Base-by-base conservation (phyloP, 331 rosid genomes). In the Rhamnella rubrinervis region DNA sequence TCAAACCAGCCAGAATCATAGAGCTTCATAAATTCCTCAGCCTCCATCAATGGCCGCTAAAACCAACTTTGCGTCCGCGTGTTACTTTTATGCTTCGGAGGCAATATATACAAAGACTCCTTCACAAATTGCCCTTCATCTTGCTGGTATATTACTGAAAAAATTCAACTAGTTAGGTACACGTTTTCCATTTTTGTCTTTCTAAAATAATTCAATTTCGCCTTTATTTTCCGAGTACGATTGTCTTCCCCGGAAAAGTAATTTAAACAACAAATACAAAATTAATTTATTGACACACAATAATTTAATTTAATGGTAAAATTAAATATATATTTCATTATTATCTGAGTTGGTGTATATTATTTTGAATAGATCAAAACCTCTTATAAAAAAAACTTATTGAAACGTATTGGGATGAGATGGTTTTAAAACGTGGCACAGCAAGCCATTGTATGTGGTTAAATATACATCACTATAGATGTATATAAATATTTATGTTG, bases 1-100 rank as follows among this genome's bases (percentile, higher is more conserved):
- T 86, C 82, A 41, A 83, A 93, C 97, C 98, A 93, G 81, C n/a
- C 77, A 31, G 71, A 85, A 67, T 86, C 89, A 25, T 77, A 83
- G 53, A 93, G 89, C 49, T 84, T 63, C 67, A 90, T 66, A 55
- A 90, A 23, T 68, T 70, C 71, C 18, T 77, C 92, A 11, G 84
- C 86, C 53, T 93, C 90, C 98, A 93, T 93, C 15, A 73, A 62
- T 68, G 85, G 78, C 73, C 64, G 88, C 88, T 50, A 2, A n/a
- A 75, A 65, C 66, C 62, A 66, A 61, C 0, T 47, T 40, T 58
- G 0, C 25, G 23, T 52, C 14, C 26, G 66, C 8, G n/a, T 59
- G 55, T 4, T 20, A 2, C 8, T 2, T 20, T 57, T 59, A 20
- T 0, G 26, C 41, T 52, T 21, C 53, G 40, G 63, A 15, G 2